These are phyloP conservation scores for Suhomyces kunorum DNA, from an alignment of 1,139 yeast genomes.

Conservation along the genomic window DNA sequence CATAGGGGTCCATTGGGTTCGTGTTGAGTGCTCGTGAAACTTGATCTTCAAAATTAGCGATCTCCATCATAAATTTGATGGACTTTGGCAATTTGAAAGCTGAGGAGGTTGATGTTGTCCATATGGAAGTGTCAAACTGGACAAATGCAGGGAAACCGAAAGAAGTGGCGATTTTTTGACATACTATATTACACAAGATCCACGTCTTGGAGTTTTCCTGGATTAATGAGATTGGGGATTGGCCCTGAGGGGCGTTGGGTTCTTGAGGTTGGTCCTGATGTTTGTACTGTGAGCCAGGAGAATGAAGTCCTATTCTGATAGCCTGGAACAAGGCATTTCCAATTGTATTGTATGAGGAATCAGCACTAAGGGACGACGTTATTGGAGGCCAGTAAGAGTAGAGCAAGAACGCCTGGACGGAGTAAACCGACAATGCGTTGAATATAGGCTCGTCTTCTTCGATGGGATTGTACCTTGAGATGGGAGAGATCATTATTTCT, in stretches of 20 bases:
- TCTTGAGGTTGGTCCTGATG: slow-evolving; percentile 9
- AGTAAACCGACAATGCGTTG: slow-evolving; percentile 89
- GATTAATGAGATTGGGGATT: slow-evolving; percentile 41
- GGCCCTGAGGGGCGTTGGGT: slow-evolving; percentile 20
- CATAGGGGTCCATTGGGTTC: slow-evolving; percentile 67
- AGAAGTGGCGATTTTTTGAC: slow-evolving; percentile 86
- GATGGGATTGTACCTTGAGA: slow-evolving; percentile 75
- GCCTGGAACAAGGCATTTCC: slow-evolving; percentile 93
- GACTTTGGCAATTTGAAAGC: slow-evolving; percentile 51
- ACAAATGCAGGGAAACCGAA: slow-evolving; percentile 95
- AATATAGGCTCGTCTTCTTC: slow-evolving; percentile 76
- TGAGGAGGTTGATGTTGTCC: slow-evolving; percentile 36
- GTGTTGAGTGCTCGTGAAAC: slow-evolving; percentile 75
- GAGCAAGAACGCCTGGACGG: slow-evolving; percentile 87
- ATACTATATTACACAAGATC: slow-evolving; percentile 88
- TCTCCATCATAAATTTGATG: slow-evolving; percentile 73
- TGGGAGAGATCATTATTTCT: slow-evolving; percentile 87
- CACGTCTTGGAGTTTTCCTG: slow-evolving; percentile 86
- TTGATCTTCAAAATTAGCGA: slow-evolving; percentile 85
- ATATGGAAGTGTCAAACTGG: slow-evolving; percentile 73
- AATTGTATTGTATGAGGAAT: slow-evolving; percentile 91
- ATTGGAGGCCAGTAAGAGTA: slow-evolving; percentile 96
- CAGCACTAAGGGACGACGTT: slow-evolving; percentile 91
- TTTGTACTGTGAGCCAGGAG: slow-evolving; percentile 43
- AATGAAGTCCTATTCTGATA: slow-evolving; percentile 83